Conservation (phyloP, 495 filamentous ascomycete species). For the Podospora comata region DNA sequence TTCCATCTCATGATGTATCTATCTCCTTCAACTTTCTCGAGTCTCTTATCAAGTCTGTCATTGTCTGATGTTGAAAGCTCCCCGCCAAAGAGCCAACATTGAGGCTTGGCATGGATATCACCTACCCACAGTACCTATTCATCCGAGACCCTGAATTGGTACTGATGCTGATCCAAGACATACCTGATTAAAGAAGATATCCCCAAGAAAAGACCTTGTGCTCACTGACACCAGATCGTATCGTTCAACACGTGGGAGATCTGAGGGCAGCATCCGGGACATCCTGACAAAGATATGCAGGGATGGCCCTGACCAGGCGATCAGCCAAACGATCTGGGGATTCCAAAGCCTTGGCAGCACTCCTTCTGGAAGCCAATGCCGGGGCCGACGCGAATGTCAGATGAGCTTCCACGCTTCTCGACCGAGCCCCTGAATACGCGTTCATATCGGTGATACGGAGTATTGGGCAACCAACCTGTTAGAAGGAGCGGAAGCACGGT, state of each 20-base stretch:
- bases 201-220: neutral
- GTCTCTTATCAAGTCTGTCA: neutral
- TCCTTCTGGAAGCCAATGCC: slow-evolving; percentile 7
- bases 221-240: neutral
- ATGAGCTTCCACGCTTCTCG: neutral
- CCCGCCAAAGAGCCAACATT: neutral
- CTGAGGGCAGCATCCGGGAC: neutral
- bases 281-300: slow-evolving; percentile 3
- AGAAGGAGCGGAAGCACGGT: neutral
- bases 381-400: neutral
- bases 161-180: no score
- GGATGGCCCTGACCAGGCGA: slow-evolving; percentile 6
- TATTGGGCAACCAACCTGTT: neutral
- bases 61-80: neutral
- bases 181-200: no score
- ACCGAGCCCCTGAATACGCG: neutral
- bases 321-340: slow-evolving; percentile 2
- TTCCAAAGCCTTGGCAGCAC: slow-evolving; percentile 7
- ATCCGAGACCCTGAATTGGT: no score
- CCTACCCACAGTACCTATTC: neutral
- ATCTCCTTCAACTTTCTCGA: no score
- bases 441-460: neutral
- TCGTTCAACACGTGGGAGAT: slow-evolving; percentile 1
- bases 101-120: neutral
- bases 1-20: neutral